Evolutionary conservation across 495 filamentous ascomycete species (phyloP), one percentile per base, ranked within the genome.

Genomic region (Hypoxylon perforatum): DNA sequence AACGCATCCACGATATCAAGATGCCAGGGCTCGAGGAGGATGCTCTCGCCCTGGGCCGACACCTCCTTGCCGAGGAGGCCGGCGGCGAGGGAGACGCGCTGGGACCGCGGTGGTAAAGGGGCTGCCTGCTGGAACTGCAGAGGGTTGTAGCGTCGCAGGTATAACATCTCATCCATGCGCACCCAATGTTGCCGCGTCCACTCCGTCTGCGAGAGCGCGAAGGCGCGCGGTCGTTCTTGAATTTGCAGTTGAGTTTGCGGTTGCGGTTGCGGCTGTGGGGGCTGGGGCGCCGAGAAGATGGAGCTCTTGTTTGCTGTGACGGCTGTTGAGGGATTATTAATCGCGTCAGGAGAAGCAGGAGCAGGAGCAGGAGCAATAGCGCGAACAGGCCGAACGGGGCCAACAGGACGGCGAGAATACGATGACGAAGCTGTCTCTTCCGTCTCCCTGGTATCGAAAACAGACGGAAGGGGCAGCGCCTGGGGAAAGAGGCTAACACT

Each of bases 1-100:
- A 83, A 83, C 19, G 80, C 81, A 49, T 82, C 78, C 17, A 85
- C 77, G 41, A 81, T 73, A 38, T 85, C 83, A 33, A 85, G 66
- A 59, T 86, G 84, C 83, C 84, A 85, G 51, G 70, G 71, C 61
- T 84, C 77, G 1, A 86, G 63, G 4, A 71, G 48, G 58, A 85
- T 57, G 1, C 42, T 21, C 71, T 77, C 73, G 52, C 73, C 79
- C 48, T 77, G 74, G 6, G 73, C 54, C 17, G 48, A 15, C 18
- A 80, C 72, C 35, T 68, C 61, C 46, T 77, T 80, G 7, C 78
- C 79, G 0, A 82, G 68, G 19, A 79, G 67, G 14, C 50, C 23
- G 14, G 69, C 7, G 19, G 48, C 14, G 35, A 58, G 28, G 8
- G 54, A 51, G 18, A 56, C 56, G 14, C 61, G 46, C 28, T 57